Evolutionary conservation across 192 early-diverging fungal species (phyloP), one percentile per base, ranked within the genome.

Genomic region (Paraglomus brasilianum): DNA sequence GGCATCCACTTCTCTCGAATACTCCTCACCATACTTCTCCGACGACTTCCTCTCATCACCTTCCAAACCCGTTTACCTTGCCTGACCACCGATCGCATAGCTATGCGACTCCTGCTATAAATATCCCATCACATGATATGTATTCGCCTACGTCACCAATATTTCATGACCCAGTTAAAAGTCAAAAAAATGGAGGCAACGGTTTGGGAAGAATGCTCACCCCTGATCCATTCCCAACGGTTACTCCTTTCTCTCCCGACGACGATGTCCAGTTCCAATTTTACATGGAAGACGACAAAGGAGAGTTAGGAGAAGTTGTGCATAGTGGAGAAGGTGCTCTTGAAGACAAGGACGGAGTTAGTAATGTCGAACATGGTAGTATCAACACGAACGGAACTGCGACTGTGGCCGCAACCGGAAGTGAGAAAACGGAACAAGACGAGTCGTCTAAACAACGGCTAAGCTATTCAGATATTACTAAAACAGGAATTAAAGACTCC

Each of bases 401-500:
- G 30, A 30, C 30, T 30, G n/a, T n/a, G n/a, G n/a, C n/a, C n/a
- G 30, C 30, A 30, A 30, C 30, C 30, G 30, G 30, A 30, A 30
- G 30, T 30, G 30, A 30, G 30, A 30, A 1, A 30, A 30, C 30
- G 3, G 30, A 30, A 30, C 30, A 48, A 48, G 17, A 15, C 21
- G 67, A 69, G 47, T 5, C 40, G 47, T 8, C 24, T 9, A 72
- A 72, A 44, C 39, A 49, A 4, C 71, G 63, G 5, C 61, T 72
- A 19, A 56, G 63, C 40, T 72, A 66, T 21, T 72, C 71, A 46
- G 71, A 45, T 40, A 67, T 67, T 21, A 65, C 70, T 39, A 72
- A 72, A 45, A 39, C 62, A 19, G 62, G 62, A 30, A 42, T 72
- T 9, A 72, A 72, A 49, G 70, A 72, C 40, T 72, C 70, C 14